Evolutionary conservation across 2,329 filamentous ascomycete genomes (phyloP).

Genomic region (Fusarium succisae): DNA sequence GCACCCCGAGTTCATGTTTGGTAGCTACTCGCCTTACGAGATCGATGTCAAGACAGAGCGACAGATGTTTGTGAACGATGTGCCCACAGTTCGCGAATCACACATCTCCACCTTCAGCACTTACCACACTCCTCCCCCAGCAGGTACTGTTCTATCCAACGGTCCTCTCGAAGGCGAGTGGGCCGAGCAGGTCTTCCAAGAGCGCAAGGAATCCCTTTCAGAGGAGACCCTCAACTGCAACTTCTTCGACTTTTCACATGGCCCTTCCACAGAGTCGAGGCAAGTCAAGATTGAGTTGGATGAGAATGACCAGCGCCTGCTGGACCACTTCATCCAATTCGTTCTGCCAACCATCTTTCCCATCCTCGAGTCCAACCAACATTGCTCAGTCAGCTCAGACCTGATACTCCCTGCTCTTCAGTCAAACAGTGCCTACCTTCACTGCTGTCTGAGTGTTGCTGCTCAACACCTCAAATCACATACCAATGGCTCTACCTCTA

Average conservation of each 20-base stretch:
- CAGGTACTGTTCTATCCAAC: constrained; percentile 72
- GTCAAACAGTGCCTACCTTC: constrained; percentile 90
- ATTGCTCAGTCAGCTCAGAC: constrained; percentile 81
- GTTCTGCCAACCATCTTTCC: constrained; percentile 92
- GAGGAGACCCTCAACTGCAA: constrained; percentile 76
- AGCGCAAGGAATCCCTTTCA: constrained; percentile 69
- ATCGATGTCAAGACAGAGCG: constrained; percentile 96
- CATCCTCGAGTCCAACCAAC: constrained; percentile 88
- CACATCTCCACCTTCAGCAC: constrained; percentile 93
- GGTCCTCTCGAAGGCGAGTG: constrained; percentile 73
- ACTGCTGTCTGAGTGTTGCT: constrained; percentile 93
- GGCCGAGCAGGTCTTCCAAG: constrained; percentile 48
- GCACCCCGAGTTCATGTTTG: constrained; percentile 68
- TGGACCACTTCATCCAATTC: constrained; percentile 90
- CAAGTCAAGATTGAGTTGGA: constrained; percentile 84
- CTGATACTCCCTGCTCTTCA: constrained; percentile 89
- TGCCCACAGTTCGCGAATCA: constrained; percentile 85
- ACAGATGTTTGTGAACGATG: constrained; percentile 91
- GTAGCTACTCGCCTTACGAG: constrained; percentile 81
- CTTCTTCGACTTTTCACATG: constrained; percentile 84
- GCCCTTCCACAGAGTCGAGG: constrained; percentile 67
- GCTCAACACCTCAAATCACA: constrained; percentile 91
- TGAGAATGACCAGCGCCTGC: constrained; percentile 84
- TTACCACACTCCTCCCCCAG: constrained; percentile 80
- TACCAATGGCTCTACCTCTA: constrained; percentile 64